Percentiles rank a stretch among this genome's conserved stretches.
Conservation (phyloP, 352 stramenopile genomes). For the Globisporangium lucens region DNA sequence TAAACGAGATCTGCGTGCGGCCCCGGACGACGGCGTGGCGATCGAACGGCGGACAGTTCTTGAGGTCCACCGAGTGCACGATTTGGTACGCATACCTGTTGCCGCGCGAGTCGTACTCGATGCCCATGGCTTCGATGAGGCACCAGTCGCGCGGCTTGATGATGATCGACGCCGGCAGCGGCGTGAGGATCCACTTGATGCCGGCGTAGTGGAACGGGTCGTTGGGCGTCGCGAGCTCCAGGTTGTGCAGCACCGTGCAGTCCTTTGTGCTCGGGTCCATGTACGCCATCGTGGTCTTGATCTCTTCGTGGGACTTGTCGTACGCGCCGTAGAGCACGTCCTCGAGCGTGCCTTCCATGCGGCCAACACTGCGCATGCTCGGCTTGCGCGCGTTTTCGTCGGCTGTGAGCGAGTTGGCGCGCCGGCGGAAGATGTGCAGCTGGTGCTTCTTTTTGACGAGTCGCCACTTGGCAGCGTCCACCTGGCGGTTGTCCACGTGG, state of each 20-base stretch:
- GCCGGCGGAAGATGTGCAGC: slow-evolving; percentile 38
- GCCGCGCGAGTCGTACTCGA: slow-evolving; percentile 27
- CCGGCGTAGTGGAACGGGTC: slow-evolving; percentile 46
- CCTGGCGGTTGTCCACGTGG: slow-evolving; percentile 23
- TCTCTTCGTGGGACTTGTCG: slow-evolving; percentile 32
- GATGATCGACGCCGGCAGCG: slow-evolving; percentile 22
- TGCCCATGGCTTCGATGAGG: slow-evolving; percentile 39
- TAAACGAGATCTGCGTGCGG: slow-evolving; percentile 20
- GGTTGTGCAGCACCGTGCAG: slow-evolving; percentile 33
- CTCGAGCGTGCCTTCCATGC: slow-evolving; percentile 44
- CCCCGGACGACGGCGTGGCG: slow-evolving; percentile 25
- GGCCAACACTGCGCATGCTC: slow-evolving; percentile 35
- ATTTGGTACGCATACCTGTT: slow-evolving; percentile 37
- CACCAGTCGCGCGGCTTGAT: slow-evolving; percentile 27
- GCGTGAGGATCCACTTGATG: slow-evolving; percentile 48
- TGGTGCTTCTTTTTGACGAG: slow-evolving; percentile 31
- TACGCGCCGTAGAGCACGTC: slow-evolving; percentile 45
- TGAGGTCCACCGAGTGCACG: slow-evolving; percentile 40
- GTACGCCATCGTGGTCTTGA: slow-evolving; percentile 33
- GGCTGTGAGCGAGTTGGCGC: slow-evolving; percentile 5
- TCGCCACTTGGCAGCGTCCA: slow-evolving; percentile 44
- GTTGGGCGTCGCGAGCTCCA: slow-evolving; percentile 32
- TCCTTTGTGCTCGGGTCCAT: slow-evolving; percentile 27
- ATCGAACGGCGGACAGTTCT: slow-evolving; percentile 36
- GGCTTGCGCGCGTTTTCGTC: slow-evolving; percentile 1